Conservation (phyloP, 257 asterid species). For the Coffea eugenioides region DNA sequence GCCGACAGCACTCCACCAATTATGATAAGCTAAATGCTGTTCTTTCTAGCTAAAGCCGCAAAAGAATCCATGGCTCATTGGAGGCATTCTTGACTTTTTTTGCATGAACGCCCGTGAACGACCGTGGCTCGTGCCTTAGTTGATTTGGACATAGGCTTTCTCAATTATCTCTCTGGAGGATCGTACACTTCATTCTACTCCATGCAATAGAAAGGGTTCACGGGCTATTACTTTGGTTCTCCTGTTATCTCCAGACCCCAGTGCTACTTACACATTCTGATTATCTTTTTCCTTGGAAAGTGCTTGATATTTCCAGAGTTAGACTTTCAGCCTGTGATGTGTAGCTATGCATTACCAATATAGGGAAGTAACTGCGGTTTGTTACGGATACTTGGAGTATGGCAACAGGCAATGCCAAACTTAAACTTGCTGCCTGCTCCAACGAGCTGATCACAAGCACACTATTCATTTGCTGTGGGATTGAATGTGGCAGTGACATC, state of each 20-base stretch:
- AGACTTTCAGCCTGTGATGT: not conserved
- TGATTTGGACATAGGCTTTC: constrained; percentile 18
- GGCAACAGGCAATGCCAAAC: too few species aligned
- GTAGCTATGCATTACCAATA: not conserved
- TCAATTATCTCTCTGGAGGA: not conserved
- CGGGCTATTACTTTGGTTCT: constrained; percentile 12
- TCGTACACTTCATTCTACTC: not conserved
- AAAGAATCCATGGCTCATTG: not conserved
- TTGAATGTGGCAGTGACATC: too few species aligned
- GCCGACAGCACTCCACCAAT: not conserved
- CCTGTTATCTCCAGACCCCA: not conserved
- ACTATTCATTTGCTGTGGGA: too few species aligned
- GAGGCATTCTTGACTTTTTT: not conserved
- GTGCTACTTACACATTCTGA: not conserved
- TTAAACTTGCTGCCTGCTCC: not conserved
- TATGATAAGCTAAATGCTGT: not conserved
- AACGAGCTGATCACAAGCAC: too few species aligned
- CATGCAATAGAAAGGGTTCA: not conserved
- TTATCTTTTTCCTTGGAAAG: not conserved
- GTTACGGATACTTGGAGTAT: not conserved
- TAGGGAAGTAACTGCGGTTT: not conserved
- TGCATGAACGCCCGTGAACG: constrained; percentile 31
- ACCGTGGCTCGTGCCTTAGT: constrained; percentile 19
- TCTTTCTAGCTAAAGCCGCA: not conserved
- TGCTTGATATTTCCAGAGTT: not conserved